Percentiles rank a stretch among this genome's conserved stretches.
Conservation (phyloP, 2,329 filamentous ascomycete genomes). For the Dactylellina cionopaga region DNA sequence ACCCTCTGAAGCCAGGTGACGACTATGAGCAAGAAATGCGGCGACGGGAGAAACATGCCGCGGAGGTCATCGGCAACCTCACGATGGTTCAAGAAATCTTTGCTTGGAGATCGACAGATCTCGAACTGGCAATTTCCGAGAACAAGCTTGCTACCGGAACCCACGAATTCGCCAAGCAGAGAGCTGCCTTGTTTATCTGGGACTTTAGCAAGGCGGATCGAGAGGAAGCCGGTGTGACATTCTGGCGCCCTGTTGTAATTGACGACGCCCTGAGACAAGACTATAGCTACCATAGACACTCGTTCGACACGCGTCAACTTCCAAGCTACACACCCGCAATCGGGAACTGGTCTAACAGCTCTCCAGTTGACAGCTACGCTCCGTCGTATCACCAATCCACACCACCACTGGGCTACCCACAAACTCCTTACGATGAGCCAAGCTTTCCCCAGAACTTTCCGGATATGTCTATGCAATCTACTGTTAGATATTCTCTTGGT, state of each 20-base stretch:
- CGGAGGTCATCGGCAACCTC: conserved; percentile 55
- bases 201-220: conserved; percentile 56
- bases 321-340: conserved; percentile 50
- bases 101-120: conserved; percentile 51
- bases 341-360: conserved; percentile 51
- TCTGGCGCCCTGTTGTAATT: conserved; percentile 47
- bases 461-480: conserved; percentile 50
- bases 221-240: conserved; percentile 47
- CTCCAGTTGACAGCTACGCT: conserved; percentile 46
- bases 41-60: conserved; percentile 54
- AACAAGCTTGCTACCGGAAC: conserved; percentile 28
- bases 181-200: conserved; percentile 56
- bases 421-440: conserved; percentile 48
- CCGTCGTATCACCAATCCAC: conserved; percentile 51
- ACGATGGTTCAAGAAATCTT: conserved; percentile 57
- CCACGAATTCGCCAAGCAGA: conserved; percentile 49
- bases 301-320: conserved; percentile 46
- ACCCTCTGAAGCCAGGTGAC: conserved; percentile 31
- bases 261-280: conserved; percentile 42
- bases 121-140: conserved; percentile 45
- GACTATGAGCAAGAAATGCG: conserved; percentile 51
- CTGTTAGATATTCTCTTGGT: conserved; percentile 40
- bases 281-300: conserved; percentile 42
- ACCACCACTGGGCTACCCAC: conserved; percentile 43
- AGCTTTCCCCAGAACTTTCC: conserved; percentile 49